A percentile compares a stretch with the other conserved stretches of the same genome.
These are phyloP conservation scores for Pluteus cervinus DNA, from an alignment of 768 basidiomycete genomes.

Conservation along the genomic window DNA sequence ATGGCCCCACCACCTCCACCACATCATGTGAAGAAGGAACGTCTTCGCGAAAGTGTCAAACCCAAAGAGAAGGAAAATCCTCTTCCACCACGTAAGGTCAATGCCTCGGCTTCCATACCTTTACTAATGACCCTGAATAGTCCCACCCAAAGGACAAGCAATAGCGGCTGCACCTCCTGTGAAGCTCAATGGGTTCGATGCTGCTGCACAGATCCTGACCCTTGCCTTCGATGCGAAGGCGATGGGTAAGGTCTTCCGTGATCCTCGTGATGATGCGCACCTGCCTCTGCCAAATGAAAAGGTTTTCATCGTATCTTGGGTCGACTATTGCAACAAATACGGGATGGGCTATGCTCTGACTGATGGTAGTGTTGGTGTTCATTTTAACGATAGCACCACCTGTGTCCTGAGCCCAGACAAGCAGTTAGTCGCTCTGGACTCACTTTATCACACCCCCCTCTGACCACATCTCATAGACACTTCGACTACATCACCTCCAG, in stretches of 20 bases:
- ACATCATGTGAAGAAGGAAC: slow-evolving; percentile 4
- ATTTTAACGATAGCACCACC: slow-evolving; percentile 94
- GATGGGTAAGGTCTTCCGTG: slow-evolving; percentile 57
- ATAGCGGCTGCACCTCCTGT: slow-evolving; percentile 6
- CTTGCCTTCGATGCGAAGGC: slow-evolving; percentile 67
- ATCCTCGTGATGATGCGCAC: slow-evolving; percentile 47
- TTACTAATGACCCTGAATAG: too few species aligned
- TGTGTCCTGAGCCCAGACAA: slow-evolving; percentile 83
- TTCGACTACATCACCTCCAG: slow-evolving; percentile 83
- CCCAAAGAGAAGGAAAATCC: slow-evolving; percentile 2
- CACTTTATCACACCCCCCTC: too few species aligned
- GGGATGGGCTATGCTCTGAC: slow-evolving; percentile 99
- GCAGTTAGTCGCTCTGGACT: slow-evolving; percentile 46
- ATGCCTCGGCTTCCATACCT: too few species aligned
- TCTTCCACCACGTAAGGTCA: too few species aligned
- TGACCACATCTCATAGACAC: slow-evolving; percentile 54
- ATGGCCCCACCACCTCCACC: background rate
- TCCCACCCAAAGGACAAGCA: slow-evolving; percentile 4
- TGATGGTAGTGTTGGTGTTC: slow-evolving; percentile 90
- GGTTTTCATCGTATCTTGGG: slow-evolving; percentile 97
- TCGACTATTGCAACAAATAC: slow-evolving; percentile 98
- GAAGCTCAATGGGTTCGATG: slow-evolving; percentile 43
- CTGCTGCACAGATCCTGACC: slow-evolving; percentile 41
- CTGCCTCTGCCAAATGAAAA: slow-evolving; percentile 52
- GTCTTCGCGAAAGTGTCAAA: slow-evolving; percentile 3